Base-by-base conservation (phyloP, 345 rosid species). In the Noccaea caerulescens region DNA sequence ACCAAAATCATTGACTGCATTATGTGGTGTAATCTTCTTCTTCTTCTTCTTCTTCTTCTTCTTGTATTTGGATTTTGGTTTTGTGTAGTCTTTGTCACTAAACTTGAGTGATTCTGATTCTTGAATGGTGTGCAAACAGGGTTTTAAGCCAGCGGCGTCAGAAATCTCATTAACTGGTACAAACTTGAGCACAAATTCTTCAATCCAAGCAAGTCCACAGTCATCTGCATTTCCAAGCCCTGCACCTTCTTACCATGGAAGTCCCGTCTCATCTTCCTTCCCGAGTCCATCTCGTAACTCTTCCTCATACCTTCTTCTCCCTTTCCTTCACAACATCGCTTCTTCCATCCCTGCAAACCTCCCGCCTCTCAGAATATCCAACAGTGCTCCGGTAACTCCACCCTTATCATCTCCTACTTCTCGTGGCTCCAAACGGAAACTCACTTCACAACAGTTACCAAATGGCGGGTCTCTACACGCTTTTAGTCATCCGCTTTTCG, bases 371-470 rank as follows among this genome's bases (percentile, higher is more conserved):
- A 84, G 98, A 66, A 89, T 94, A 73, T 94, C 98, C 58, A 94
- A 77, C 73, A 94, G 99, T 8, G 99, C 99, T 0, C 99, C 99
- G 2, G 96, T 94, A n/a, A 94, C 99, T 4, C 99, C 99, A 0
- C 99, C 98, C 1, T 81, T 89, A 1, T 92, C 98, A 3, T 94
- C 99, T 62, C 99, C 98, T 2, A 87, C 88, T 42, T 87, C 91
- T 3, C 83, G 87, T 14, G 85, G 85, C 58, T 81, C 90, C 1
- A 89, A 85, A 63, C 82, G 66, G n/a, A 92, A 87, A 76, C 72
- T 86, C 33, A 82, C 77, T 41, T 79, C 91, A 75, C 91, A 92
- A 32, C 84, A 86, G 32, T 68, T 90, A 39, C 76, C 92, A 3
- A 85, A 85, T 55, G 82, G 54, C 9, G 66, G 57, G 12, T 82